Evolutionary conservation across 2,329 filamentous ascomycete species (phyloP), one percentile per base, ranked within the genome.

Genomic region (Conoideocrella luteorostrata): DNA sequence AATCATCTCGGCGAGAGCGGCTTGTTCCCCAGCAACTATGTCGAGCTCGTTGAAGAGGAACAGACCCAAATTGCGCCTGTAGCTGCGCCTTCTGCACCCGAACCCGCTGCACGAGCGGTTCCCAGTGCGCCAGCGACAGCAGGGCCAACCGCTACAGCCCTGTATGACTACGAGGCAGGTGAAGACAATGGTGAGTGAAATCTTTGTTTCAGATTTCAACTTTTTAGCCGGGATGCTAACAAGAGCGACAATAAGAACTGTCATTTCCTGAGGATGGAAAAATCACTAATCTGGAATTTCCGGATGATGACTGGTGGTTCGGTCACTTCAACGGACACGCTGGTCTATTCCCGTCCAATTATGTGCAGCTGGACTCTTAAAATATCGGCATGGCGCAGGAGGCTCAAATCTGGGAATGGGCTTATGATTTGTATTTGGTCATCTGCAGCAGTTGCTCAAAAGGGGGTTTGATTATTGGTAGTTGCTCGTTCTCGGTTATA

Each of bases 291-390:
- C 71, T 98, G 51, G 88, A 96, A 70, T 97, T 97, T 66, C 93
- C 93, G 2, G 93, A 97, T 57, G 91, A 97, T 52, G 93, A 98
- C 61, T 98, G 93, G 93, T 98, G 93, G 93, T 86, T 91, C 56
- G 93, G 93, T 46, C 81, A 86, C 57, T 94, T 85, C 64, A 75
- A 82, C 21, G 89, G 89, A 40, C 77, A 83, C 46, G 77, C 78
- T 23, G 93, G 93, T 49, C 75, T 98, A 36, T 98, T 98, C 78
- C 82, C 82, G 11, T 76, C 81, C 59, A 84, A 85, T 62, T 85
- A 85, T 54, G 82, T 85, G 50, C 68, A 82, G 61, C 65, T 83
- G 43, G 66, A 79, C 54, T 50, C 60, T 49, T 66, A 51, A 17
- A 5, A 5, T 2, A n/a, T n/a, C n/a, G n/a, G n/a, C n/a, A n/a